A percentile compares a stretch with the other conserved stretches of the same genome.
phyloP scores from a whole-genome alignment of 1,139 yeast genomes.

The Yamadazyma dendronema region DNA sequence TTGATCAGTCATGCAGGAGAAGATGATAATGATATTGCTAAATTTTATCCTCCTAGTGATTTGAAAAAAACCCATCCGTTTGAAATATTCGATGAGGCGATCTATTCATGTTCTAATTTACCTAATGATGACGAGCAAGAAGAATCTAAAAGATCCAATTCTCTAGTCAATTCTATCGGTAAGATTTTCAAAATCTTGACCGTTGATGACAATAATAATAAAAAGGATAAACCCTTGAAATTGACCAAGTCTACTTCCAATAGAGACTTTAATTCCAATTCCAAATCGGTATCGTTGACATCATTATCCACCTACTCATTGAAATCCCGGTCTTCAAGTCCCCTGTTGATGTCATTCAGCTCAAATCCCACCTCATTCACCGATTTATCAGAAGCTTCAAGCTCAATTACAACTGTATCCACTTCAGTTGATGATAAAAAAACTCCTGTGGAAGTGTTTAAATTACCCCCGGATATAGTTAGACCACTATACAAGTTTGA shows the following conservation, averaged over 20 bases:
- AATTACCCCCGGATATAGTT: slow-evolving; percentile 45
- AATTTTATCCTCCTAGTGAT: slow-evolving; percentile 27
- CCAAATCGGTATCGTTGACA: slow-evolving; percentile 36
- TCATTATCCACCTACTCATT: slow-evolving; percentile 37
- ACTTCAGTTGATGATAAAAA: slow-evolving; percentile 4
- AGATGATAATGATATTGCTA: slow-evolving; percentile 10
- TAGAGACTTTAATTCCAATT: slow-evolving; percentile 13
- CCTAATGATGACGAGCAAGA: slow-evolving; percentile 19
- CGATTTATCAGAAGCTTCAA: slow-evolving; percentile 27
- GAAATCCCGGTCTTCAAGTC: slow-evolving; percentile 43
- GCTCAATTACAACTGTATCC: slow-evolving; percentile 4
- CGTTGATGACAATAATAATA: slow-evolving; percentile 24
- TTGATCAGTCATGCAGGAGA: slow-evolving; percentile 10
- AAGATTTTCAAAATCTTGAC: slow-evolving; percentile 37
- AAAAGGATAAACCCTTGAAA: not conserved
- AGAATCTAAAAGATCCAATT: slow-evolving; percentile 20
- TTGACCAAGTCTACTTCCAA: slow-evolving; percentile 2
- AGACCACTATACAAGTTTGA: slow-evolving; percentile 51
- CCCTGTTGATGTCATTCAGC: slow-evolving; percentile 41
- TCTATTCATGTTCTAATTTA: slow-evolving; percentile 53
- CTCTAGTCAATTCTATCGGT: slow-evolving; percentile 39
- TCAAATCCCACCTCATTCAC: slow-evolving; percentile 43
- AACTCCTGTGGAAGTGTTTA: slow-evolving; percentile 20
- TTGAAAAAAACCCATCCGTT: slow-evolving; percentile 57
- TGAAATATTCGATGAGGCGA: slow-evolving; percentile 76